Percentiles rank a stretch among this genome's conserved stretches.
phyloP scores from a whole-genome alignment of 2,329 filamentous ascomycete genomes.

The Eutypella sp. region DNA sequence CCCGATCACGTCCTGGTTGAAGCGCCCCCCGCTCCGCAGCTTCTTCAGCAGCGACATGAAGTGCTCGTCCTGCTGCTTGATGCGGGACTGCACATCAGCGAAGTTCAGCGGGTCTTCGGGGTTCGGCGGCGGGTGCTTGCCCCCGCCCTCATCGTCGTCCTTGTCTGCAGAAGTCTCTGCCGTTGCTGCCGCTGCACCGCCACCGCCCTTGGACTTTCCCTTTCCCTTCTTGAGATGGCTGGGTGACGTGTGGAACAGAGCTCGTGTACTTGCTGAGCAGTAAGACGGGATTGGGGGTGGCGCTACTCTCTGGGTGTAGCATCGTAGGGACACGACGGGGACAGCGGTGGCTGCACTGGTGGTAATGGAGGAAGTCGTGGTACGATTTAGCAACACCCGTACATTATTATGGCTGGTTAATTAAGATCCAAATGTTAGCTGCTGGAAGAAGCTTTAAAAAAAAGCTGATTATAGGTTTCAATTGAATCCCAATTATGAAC shows the following conservation, averaged over 20 bases:
- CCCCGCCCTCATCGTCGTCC: constrained; percentile 5
- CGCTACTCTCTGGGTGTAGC: no score
- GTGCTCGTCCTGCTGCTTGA: constrained; percentile 35
- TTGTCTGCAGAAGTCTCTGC: not conserved
- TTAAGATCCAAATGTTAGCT: not conserved
- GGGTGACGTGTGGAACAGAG: not conserved
- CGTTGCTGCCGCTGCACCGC: constrained; percentile 2
- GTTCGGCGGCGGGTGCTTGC: constrained; percentile 28
- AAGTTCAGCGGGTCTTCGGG: constrained; percentile 45
- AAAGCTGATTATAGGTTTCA: no score
- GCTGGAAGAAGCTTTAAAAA: no score
- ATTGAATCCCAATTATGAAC: not conserved
- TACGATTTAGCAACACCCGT: no score
- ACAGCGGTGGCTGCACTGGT: no score
- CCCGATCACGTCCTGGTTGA: constrained; percentile 47
- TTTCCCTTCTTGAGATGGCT: not conserved
- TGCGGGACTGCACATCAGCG: constrained; percentile 41
- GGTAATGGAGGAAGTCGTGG: no score
- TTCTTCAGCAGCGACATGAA: constrained; percentile 36
- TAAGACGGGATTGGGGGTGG: no score
- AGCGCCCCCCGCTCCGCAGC: constrained; percentile 43
- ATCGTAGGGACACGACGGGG: no score
- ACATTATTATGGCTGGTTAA: not conserved
- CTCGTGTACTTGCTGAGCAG: not conserved
- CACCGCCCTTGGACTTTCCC: not conserved